These are phyloP conservation scores for Xylariomycetidae sp. DNA, from an alignment of 2,329 filamentous ascomycete genomes.

Conservation along the genomic window DNA sequence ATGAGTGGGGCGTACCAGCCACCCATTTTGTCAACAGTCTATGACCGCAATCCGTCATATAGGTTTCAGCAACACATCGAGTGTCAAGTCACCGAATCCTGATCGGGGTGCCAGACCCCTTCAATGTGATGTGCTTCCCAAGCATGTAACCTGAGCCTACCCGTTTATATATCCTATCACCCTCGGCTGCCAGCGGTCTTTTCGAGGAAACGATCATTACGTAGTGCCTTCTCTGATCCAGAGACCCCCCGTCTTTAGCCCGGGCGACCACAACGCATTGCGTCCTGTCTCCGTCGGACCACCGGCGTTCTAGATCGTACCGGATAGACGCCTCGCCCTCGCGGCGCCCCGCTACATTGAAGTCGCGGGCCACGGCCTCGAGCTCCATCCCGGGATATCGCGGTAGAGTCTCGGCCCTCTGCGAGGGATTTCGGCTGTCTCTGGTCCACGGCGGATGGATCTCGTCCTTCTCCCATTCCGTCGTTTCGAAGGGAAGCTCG, in stretches of 20 bases:
- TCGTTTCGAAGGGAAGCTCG: constrained; percentile 7
- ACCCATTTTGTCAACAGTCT: not conserved
- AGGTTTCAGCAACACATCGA: not conserved
- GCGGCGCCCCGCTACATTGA: not conserved
- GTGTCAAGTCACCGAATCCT: constrained; percentile 1
- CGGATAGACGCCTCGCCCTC: not conserved
- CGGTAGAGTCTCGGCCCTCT: not conserved
- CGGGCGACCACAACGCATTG: constrained; percentile 7
- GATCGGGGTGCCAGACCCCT: not conserved
- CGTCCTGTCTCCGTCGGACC: not conserved
- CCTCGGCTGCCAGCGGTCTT: not conserved
- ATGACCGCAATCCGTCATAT: not conserved
- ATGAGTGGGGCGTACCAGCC: too few species aligned
- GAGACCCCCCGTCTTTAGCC: constrained; percentile 1
- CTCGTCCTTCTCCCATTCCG: constrained; percentile 8
- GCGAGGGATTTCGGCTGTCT: not conserved
- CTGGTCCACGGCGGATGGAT: constrained; percentile 6
- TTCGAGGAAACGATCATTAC: constrained; percentile 7
- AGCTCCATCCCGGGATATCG: not conserved
- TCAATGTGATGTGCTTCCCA: constrained; percentile 2
- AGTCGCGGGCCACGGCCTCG: constrained; percentile 1
- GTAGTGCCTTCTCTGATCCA: constrained; percentile 1
- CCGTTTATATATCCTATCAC: constrained; percentile 2
- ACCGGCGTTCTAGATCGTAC: constrained; percentile 1
- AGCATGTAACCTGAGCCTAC: constrained; percentile 8